Evolutionary conservation across 768 basidiomycete species (phyloP).

Genomic region (Mycena galopus): DNA sequence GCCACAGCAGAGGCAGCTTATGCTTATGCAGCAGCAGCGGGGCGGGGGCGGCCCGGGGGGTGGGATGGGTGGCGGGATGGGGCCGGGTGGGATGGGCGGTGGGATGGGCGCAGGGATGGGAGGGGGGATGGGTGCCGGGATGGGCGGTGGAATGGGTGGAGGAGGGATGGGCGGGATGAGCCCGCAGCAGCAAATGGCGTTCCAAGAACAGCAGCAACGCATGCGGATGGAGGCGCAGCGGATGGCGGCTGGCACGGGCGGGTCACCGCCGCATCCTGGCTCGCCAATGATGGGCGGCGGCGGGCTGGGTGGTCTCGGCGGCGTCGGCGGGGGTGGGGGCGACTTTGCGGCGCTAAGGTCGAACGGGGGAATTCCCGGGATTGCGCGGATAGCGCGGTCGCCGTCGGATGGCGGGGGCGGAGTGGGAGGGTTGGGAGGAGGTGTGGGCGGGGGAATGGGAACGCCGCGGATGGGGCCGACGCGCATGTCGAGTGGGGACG

Average conservation of each 20-base stretch:
- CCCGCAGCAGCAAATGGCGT: constrained; percentile 40
- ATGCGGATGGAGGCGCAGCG: constrained; percentile 35
- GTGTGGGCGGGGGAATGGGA: constrained; percentile 27
- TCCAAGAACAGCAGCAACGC: constrained; percentile 32
- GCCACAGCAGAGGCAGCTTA: constrained; percentile 38
- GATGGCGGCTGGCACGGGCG: constrained; percentile 46
- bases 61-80: constrained; percentile 17
- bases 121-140: constrained; percentile 27
- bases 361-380: constrained; percentile 76
- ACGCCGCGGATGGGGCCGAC: constrained; percentile 62
- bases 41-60: constrained; percentile 47
- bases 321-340: constrained; percentile 38
- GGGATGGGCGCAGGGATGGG: constrained; percentile 16
- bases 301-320: too few species aligned
- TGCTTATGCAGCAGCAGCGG: constrained; percentile 45
- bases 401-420: constrained; percentile 67
- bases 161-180: constrained; percentile 15
- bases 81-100: constrained; percentile 35
- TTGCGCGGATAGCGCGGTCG: constrained; percentile 80
- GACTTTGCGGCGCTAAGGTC: constrained; percentile 68
- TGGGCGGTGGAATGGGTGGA: constrained; percentile 38
- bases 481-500: constrained; percentile 61
- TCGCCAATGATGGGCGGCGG: constrained; percentile 57
- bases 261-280: constrained; percentile 58
- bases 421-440: too few species aligned